A percentile compares a stretch with the other conserved stretches of the same genome.
Conservation (phyloP, 306 rosid species). For the Oemleria cerasiformis region DNA sequence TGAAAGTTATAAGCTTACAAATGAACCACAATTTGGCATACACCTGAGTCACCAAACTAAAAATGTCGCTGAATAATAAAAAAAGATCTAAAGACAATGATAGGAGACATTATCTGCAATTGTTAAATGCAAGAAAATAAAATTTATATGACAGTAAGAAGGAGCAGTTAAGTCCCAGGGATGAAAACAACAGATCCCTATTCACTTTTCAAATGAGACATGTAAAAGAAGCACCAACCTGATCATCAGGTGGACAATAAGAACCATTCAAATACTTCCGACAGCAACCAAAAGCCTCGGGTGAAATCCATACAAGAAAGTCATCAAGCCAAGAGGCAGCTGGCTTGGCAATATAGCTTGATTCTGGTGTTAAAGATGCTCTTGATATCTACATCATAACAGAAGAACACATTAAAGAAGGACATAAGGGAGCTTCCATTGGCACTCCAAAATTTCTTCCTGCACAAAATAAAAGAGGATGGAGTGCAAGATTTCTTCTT, state of each 20-base stretch:
- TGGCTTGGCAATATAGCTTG: slow-evolving; percentile 92
- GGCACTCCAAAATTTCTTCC: too few relatives aligned
- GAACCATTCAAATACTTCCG: slow-evolving; percentile 84
- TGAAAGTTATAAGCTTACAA: background rate
- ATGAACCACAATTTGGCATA: slow-evolving; percentile 15
- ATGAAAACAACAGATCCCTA: slow-evolving; percentile 14
- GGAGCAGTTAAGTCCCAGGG: slow-evolving; percentile 5
- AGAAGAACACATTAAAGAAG: slow-evolving; percentile 10
- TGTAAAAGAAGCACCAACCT: slow-evolving; percentile 46
- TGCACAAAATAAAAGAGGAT: too few relatives aligned
- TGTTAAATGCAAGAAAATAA: background rate
- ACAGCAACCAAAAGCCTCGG: slow-evolving; percentile 98
- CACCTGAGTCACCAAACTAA: background rate
- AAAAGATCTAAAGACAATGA: background rate
- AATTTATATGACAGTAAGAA: background rate
- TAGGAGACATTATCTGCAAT: background rate
- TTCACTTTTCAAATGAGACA: slow-evolving; percentile 12
- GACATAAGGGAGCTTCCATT: background rate
- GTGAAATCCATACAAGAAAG: slow-evolving; percentile 96
- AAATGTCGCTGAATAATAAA: background rate
- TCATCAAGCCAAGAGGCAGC: slow-evolving; percentile 99
- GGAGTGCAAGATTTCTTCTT: too few relatives aligned
- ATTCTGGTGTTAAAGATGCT: slow-evolving; percentile 70
- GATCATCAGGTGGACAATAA: slow-evolving; percentile 97
- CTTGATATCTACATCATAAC: slow-evolving; percentile 67